Evolutionary conservation across 2,329 filamentous ascomycete species (phyloP), one percentile per base, ranked within the genome.

Genomic region (Chaetomiaceae sp.): DNA sequence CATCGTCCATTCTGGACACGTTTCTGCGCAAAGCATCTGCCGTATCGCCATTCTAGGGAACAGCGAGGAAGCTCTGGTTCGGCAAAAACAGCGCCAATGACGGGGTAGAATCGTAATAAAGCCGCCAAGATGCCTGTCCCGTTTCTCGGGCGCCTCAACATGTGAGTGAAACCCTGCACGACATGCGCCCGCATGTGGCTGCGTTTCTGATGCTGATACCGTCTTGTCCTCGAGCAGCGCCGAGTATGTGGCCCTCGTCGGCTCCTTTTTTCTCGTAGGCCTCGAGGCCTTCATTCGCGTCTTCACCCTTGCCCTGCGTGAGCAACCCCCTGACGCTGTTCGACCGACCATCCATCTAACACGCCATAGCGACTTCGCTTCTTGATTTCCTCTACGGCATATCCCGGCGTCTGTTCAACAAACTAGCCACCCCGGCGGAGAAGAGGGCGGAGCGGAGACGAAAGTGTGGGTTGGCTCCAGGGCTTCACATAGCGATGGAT

Each of bases 221-320:
- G 23, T 27, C 29, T 17, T 2, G 12, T 23, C 45, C 9, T 25
- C 7, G 15, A 20, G 22, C 60, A 91, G 88, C 70, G 80, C 80
- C 71, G 91, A 99, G 74, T 97, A 97, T 73, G 72, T 95, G 59
- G 90, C 91, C 36, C 82, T 99, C 39, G 72, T 94, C 43, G 84
- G 85, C 51, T 97, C 92, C 7, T 88, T 97, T 65, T 65, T 89
- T 48, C 81, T 99, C 34, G 85, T 97, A 54, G 79, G 83, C 43
- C 78, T 96, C 61, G 94, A 99, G 71, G 84, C 85, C 53, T 66
- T 95, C 56, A 87, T 96, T 64, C 85, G 92, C 63, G 76, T 95
- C 54, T 82, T 96, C 58, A 97, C 94, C 1, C 81, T 96, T 57
- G 89, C 89, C 33, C 80, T 99, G 38, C 94, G 88, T 91, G 74